phyloP scores from a whole-genome alignment of 2,329 filamentous ascomycete species.

The Didymella sp. region DNA sequence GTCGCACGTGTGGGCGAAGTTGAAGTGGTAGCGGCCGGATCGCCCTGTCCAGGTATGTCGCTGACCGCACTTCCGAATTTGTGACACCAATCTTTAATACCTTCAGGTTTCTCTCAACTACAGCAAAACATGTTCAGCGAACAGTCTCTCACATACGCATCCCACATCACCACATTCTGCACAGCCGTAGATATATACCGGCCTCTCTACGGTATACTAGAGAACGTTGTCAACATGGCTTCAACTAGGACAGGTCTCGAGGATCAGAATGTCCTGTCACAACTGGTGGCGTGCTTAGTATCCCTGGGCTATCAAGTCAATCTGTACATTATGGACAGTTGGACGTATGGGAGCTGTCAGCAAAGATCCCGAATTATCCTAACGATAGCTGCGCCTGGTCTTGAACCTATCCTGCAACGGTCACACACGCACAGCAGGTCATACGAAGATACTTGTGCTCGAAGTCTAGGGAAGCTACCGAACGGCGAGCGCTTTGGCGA shows the following conservation, averaged over 20 bases:
- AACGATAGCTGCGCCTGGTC: constrained; percentile 71
- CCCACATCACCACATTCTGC: constrained; percentile 77
- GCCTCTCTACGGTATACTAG: constrained; percentile 76
- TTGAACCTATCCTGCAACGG: constrained; percentile 63
- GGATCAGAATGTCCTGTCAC: constrained; percentile 72
- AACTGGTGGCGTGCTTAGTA: constrained; percentile 75
- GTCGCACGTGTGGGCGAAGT: constrained; percentile 69
- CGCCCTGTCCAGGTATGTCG: constrained; percentile 67
- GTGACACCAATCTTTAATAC: neutral
- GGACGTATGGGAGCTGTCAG: constrained; percentile 72
- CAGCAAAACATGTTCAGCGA: constrained; percentile 65
- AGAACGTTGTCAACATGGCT: constrained; percentile 77
- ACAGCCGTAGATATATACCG: constrained; percentile 77
- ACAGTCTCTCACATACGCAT: constrained; percentile 71
- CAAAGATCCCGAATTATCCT: constrained; percentile 73
- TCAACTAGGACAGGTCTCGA: constrained; percentile 53
- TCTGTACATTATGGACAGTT: constrained; percentile 72
- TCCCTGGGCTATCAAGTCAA: constrained; percentile 79
- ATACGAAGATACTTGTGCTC: constrained; percentile 27
- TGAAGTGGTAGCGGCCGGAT: constrained; percentile 74
- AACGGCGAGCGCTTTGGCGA: constrained; percentile 61
- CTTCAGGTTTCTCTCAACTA: constrained; percentile 68
- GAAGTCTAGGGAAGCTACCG: constrained; percentile 59
- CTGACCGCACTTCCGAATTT: neutral
- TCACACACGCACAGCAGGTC: constrained; percentile 69